Conservation (phyloP, 2,329 filamentous ascomycete genomes). For the Phoma sp. region DNA sequence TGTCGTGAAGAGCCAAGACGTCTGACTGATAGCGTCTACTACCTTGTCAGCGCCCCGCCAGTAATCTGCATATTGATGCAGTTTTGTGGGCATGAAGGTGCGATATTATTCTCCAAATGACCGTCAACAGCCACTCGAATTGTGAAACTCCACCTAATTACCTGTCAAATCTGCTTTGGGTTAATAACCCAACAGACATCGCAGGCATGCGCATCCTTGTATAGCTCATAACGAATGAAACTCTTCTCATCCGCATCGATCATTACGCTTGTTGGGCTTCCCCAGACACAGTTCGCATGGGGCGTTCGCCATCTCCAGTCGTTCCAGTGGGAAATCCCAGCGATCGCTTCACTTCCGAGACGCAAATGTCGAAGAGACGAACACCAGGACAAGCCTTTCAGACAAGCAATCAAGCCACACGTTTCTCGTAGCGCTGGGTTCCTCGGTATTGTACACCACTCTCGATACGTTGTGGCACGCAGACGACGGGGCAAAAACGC, state of each 20-base stretch:
- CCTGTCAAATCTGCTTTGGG: constrained; percentile 5
- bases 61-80: constrained; percentile 7
- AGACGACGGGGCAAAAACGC: constrained; percentile 3
- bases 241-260: constrained; percentile 2
- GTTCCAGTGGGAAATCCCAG: constrained; percentile 11
- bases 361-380: background rate
- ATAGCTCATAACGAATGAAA: background rate
- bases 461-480: background rate
- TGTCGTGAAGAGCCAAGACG: background rate
- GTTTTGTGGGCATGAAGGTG: constrained; percentile 1
- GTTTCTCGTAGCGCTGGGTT: constrained; percentile 14
- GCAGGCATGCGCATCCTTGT: constrained; percentile 17
- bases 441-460: background rate
- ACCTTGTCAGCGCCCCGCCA: constrained; percentile 3
- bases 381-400: constrained; percentile 8
- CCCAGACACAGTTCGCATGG: constrained; percentile 15
- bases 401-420: constrained; percentile 10
- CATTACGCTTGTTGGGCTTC: constrained; percentile 2
- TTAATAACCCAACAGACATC: constrained; percentile 5
- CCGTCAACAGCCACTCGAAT: background rate
- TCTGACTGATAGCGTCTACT: background rate
- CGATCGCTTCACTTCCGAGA: constrained; percentile 25
- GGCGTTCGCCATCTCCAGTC: constrained; percentile 15
- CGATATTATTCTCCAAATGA: background rate
- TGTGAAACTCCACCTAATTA: constrained; percentile 12